Evolutionary conservation across 176 grass and related monocot genomes (phyloP), one percentile per base, ranked within the genome.

Genomic region (Ampelocalamus luodianensis): DNA sequence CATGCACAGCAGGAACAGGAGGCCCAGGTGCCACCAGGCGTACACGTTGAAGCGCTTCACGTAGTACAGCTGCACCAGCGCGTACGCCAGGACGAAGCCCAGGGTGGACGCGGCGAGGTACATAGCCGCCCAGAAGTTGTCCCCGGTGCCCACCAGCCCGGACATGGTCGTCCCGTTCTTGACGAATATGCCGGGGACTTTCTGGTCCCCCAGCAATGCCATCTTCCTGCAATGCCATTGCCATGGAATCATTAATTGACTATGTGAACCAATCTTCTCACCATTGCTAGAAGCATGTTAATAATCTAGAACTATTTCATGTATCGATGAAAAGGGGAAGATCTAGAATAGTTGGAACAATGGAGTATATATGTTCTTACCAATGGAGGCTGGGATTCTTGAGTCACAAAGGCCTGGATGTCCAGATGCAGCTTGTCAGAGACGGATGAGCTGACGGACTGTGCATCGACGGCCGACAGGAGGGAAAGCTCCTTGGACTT

Each of bases 401-500:
- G 93, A 17, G 96, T 98, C 43, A 98, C 89, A 45, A 88, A 95
- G 56, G 96, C 90, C 61, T 94, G 89, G 53, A 98, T 92, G 67
- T 95, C 89, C 58, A 98, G 93, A 45, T 85, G 88, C 64, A 98
- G 22, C 70, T 43, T 93, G 68, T 90, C 85, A 36, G 72, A 83
- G 73, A 93, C 91, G 36, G 85, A 78, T 62, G 91, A 84, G 49
- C 77, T 87, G 83, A 88, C 89, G 44, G 80, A 80, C 76, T 93
- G 96, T 7, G 79, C 84, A 81, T 98, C 86, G 3, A 94, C 87
- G 0, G 91, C 89, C 1, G 93, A 95, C 74, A 98, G 43, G 34
- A 98, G 96, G 37, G 96, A 94, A 40, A 98, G 88, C 77, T 98
- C 96, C 6, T 90, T 93, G 56, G 91, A 89, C 43, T 92, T 95